Evolutionary conservation across 345 rosid species (phyloP).

Genomic region (Euphorbia lathyris): DNA sequence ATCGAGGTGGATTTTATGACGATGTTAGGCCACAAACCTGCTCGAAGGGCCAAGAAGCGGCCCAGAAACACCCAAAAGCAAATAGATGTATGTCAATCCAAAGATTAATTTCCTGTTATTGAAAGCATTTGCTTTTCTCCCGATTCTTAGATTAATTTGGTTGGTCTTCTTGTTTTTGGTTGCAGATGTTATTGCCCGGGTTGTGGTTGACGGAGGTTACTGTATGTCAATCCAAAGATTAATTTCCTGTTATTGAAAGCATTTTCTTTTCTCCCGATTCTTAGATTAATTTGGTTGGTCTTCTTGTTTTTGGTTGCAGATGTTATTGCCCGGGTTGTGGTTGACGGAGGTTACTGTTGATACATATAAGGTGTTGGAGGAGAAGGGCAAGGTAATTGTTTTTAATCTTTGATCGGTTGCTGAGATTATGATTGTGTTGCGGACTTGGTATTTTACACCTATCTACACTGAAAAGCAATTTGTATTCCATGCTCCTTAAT

Average conservation of each 20-base stretch:
- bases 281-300: not conserved
- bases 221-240: too few relatives aligned
- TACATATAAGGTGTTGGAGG: constrained; percentile 66
- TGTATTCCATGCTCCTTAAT: not conserved
- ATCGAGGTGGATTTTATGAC: constrained; percentile 60
- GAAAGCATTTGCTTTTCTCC: too few relatives aligned
- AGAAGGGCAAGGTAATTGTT: constrained; percentile 47
- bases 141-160: too few relatives aligned
- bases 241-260: not conserved
- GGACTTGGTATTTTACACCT: not conserved
- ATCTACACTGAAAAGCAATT: constrained; percentile 16
- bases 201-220: constrained; percentile 63
- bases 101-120: not conserved
- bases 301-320: constrained; percentile 36
- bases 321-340: constrained; percentile 64
- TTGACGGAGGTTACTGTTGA: constrained; percentile 58
- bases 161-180: too few relatives aligned
- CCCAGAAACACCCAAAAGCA: constrained; percentile 56
- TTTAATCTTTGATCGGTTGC: not conserved
- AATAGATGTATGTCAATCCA: constrained; percentile 52
- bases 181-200: too few relatives aligned
- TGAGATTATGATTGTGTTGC: not conserved
- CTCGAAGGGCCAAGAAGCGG: constrained; percentile 75
- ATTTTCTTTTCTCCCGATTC: constrained; percentile 8
- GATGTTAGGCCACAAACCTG: constrained; percentile 48